Conservation (phyloP, 1,284 basidiomycete genomes). For the Trichosporon coremiiforme region DNA sequence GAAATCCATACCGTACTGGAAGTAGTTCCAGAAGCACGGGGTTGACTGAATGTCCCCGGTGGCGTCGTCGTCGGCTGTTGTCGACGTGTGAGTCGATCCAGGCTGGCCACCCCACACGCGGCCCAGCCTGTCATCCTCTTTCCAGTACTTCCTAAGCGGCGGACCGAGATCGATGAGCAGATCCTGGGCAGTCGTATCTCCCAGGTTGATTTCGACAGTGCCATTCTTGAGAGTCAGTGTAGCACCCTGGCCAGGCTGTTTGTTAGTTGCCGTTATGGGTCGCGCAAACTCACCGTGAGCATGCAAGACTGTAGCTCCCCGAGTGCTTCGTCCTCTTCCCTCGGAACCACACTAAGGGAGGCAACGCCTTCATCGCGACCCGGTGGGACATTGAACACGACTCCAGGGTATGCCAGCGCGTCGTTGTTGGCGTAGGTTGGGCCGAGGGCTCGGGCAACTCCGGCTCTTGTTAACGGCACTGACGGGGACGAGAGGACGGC, state of each 20-base stretch:
- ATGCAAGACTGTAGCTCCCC: conserved; percentile 29
- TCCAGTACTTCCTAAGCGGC: conserved; percentile 75
- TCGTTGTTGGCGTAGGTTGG: conserved; percentile 68
- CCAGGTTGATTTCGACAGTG: conserved; percentile 67
- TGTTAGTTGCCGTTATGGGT: conserved; percentile 20
- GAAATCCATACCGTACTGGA: conserved; percentile 83
- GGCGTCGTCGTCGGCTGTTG: not conserved
- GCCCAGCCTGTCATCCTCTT: conserved; percentile 79
- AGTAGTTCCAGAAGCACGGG: conserved; percentile 87
- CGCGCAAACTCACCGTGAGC: conserved; percentile 33
- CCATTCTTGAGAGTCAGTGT: conserved; percentile 58
- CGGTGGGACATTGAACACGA: conserved; percentile 69
- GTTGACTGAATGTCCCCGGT: not conserved
- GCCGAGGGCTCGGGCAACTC: conserved; percentile 73
- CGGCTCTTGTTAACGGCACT: conserved; percentile 65
- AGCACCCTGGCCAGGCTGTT: conserved; percentile 73
- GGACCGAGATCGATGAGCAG: conserved; percentile 74
- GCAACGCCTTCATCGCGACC: conserved; percentile 51
- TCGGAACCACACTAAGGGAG: conserved; percentile 36
- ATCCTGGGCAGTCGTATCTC: conserved; percentile 79
- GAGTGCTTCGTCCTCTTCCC: conserved; percentile 51
- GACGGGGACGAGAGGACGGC: conserved; percentile 62
- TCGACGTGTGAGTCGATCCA: not conserved
- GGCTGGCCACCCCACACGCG: conserved; percentile 44
- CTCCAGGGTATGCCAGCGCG: conserved; percentile 65